Evolutionary conservation across 2,329 filamentous ascomycete species (phyloP), one percentile per base, ranked within the genome.

Genomic region (Verticillium zaregamsianum): DNA sequence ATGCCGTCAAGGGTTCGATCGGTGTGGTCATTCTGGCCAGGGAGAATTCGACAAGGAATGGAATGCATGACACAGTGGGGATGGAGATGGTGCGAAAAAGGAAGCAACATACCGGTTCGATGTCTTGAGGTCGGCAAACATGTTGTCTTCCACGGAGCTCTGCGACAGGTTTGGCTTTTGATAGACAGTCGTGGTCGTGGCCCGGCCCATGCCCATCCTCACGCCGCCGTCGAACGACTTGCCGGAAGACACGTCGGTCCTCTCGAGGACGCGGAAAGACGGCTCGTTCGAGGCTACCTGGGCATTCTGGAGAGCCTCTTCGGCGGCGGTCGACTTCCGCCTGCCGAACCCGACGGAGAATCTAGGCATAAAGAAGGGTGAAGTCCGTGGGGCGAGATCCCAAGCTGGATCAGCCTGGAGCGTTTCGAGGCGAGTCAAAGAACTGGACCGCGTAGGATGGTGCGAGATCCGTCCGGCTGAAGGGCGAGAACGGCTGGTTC

Each of bases 281-380:
- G 82, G 77, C 62, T 80, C 79, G 62, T 77, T 76, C 58, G 73
- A 68, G 65, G 77, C 73, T 73, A 78, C 69, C 68, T 79, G 70
- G 40, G 71, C 81, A 82, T 85, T 79, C 64, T 84, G 81, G 64
- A 82, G 73, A 66, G 81, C 82, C 66, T 84, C 80, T 64, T 80
- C 79, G 76, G 75, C 76, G 65, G 79, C 82, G 79, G 81, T 80
- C 65, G 83, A 85, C 77, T 82, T 86, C 79, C 85, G 84, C 82
- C 82, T 79, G 70, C 77, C 79, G 66, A 87, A 87, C 65, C 80
- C 77, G 71, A 82, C 82, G 65, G 83, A 82, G 74, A 87, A 87
- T 76, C 82, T 85, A 84, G 82, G 82, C 85, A 87, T 87, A 74
- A 80, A 80, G 77, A 75, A 71, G 64, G 70, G 9, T 23, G 45